Evolutionary conservation across 1,139 yeast genomes (phyloP).

Genomic region (Hyphopichia wangnamkhiaoensis): DNA sequence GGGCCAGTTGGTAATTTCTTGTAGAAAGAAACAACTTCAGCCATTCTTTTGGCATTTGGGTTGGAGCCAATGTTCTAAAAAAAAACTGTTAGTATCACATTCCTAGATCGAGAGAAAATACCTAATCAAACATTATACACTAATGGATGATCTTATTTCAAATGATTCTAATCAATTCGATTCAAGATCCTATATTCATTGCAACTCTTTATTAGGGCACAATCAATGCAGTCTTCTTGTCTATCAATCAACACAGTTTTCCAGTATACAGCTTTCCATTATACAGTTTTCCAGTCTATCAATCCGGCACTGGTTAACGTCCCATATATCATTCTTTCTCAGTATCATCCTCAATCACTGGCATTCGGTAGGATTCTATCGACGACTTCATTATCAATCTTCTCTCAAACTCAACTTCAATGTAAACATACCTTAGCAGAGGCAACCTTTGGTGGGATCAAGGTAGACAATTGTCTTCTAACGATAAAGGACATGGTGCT

Average conservation of each 20-base stretch:
- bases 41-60: constrained; percentile 97
- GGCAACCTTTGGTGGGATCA: constrained; percentile 98
- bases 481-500: constrained; percentile 74
- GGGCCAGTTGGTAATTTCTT: constrained; percentile 94
- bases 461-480: constrained; percentile 92
- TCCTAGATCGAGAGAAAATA: not conserved
- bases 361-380: too few relatives aligned
- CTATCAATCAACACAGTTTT: too few relatives aligned
- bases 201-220: too few relatives aligned
- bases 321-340: too few relatives aligned
- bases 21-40: constrained; percentile 92
- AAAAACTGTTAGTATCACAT: constrained; percentile 35
- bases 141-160: too few relatives aligned
- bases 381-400: not conserved
- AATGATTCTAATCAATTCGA: too few relatives aligned
- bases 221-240: too few relatives aligned
- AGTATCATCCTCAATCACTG: not conserved
- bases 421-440: constrained; percentile 77
- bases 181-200: too few relatives aligned
- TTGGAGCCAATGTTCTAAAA: constrained; percentile 82
- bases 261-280: too few relatives aligned
- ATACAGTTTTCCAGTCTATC: too few relatives aligned
- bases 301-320: too few relatives aligned
- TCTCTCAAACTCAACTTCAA: constrained; percentile 1
- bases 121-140: too few relatives aligned